Percentiles rank a stretch among this genome's conserved stretches.
Evolutionary conservation across 495 filamentous ascomycete species (phyloP).

Genomic region (Clavariopsis aquatica): DNA sequence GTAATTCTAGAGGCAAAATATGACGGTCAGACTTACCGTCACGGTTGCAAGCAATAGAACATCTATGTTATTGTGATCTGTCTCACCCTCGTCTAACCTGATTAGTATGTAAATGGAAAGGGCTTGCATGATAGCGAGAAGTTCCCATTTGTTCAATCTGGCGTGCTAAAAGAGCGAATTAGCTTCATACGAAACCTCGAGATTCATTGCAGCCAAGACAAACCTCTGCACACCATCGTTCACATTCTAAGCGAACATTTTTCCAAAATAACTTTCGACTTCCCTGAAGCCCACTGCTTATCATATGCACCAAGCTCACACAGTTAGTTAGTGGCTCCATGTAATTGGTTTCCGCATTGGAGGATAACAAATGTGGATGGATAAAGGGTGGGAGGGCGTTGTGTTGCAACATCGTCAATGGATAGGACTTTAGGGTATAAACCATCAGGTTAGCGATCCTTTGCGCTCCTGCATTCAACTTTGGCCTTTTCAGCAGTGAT

Average conservation of each 20-base stretch:
- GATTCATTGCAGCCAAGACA: not conserved
- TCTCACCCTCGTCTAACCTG: constrained; percentile 50
- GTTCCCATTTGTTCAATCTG: constrained; percentile 45
- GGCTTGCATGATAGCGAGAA: constrained; percentile 51
- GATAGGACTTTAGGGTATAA: constrained; percentile 51
- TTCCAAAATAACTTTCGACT: constrained; percentile 52
- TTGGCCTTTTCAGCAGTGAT: constrained; percentile 44
- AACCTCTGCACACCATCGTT: constrained; percentile 48
- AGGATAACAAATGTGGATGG: constrained; percentile 36
- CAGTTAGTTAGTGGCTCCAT: constrained; percentile 52
- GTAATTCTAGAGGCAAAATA: not conserved
- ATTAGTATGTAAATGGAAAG: constrained; percentile 50
- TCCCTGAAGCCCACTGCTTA: constrained; percentile 38
- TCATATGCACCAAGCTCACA: constrained; percentile 51
- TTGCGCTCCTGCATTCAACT: constrained; percentile 39
- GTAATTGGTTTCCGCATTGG: constrained; percentile 33
- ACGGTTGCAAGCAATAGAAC: constrained; percentile 45
- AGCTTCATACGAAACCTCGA: not conserved
- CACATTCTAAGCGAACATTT: constrained; percentile 52
- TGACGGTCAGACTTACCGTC: constrained; percentile 38
- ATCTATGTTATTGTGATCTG: constrained; percentile 49
- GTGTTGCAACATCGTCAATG: constrained; percentile 46
- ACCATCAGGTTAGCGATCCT: constrained; percentile 47
- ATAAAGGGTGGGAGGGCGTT: constrained; percentile 46
- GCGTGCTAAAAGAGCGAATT: constrained; percentile 38